Evolutionary conservation across 2,329 filamentous ascomycete genomes (phyloP).

Genomic region (Pseudocercospora fijiensis): DNA sequence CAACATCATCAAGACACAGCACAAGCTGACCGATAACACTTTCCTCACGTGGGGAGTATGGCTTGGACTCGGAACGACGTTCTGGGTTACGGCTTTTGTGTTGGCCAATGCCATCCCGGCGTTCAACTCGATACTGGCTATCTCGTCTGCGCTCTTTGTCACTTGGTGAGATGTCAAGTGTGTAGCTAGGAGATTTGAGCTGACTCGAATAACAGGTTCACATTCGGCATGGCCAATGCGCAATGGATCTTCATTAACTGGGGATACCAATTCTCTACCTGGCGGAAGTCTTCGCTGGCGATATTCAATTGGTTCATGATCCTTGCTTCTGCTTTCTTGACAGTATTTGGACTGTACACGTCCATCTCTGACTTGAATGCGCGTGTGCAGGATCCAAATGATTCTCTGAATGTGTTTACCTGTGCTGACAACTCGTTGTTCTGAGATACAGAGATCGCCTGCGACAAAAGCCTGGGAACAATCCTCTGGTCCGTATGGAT

Average conservation of each 20-base stretch:
- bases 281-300: not conserved
- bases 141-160: not conserved
- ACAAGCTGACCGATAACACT: not conserved
- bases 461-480: no score
- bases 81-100: not conserved
- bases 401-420: not conserved
- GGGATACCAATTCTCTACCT: not conserved
- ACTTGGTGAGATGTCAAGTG: no score
- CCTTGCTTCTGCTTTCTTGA: not conserved
- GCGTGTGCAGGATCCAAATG: not conserved
- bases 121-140: not conserved
- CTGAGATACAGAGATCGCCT: not conserved
- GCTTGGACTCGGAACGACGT: not conserved
- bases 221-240: not conserved
- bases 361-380: not conserved
- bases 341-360: not conserved
- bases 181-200: no score
- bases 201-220: no score
- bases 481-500: no score
- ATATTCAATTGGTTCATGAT: not conserved
- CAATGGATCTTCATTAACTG: not conserved
- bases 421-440: not conserved
- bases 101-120: not conserved
- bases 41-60: not conserved
- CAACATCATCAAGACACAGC: not conserved